Evolutionary conservation across 2,329 filamentous ascomycete species (phyloP), one percentile per base, ranked within the genome.

Genomic region (Aspergillus quadrilineatus): DNA sequence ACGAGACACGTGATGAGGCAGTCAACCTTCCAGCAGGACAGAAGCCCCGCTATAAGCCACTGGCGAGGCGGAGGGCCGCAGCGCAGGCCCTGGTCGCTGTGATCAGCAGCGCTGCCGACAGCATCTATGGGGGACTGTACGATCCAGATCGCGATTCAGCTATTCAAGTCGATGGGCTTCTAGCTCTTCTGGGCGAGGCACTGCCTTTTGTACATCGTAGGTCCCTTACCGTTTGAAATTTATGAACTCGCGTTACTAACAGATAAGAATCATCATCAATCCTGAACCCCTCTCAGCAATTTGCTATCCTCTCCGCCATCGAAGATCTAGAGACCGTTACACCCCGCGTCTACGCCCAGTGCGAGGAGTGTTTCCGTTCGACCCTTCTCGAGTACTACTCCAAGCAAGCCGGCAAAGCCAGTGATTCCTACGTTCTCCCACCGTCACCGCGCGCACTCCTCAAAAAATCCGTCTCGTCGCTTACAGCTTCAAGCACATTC

Each of bases 81-180:
- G 89, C 88, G 0, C 80, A 84, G 43, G 88, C 90, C 1, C 79
- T 97, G 49, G 80, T 90, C 43, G 88, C 90, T n/a, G 88, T 96
- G 57, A 89, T 97, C 64, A 85, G 87, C 53, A 94, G 89, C 69
- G 88, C 93, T 2, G 89, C 90, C 56, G 92, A 96, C 72, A 93
- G 90, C 69, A 96, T 97, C 65, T 89, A 90, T 56, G 93, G 93
- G 54, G 93, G 93, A 1, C 79, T 97, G 2, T 96, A 92, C 70
- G 92, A 97, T 68, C 85, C 87, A 26, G 83, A 85, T 15, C 84
- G 89, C 10, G 89, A 92, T 67, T 87, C 90, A 0, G 90, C 96
- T 6, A 89, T 97, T 15, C 90, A 90, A 65, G 89, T 95, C 60
- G 93, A 97, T 65, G 92, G 92, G 51, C 75, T 97, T 22, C 80